Base-by-base conservation (phyloP, 2,329 filamentous ascomycete species). In the Colletotrichum falcatum region DNA sequence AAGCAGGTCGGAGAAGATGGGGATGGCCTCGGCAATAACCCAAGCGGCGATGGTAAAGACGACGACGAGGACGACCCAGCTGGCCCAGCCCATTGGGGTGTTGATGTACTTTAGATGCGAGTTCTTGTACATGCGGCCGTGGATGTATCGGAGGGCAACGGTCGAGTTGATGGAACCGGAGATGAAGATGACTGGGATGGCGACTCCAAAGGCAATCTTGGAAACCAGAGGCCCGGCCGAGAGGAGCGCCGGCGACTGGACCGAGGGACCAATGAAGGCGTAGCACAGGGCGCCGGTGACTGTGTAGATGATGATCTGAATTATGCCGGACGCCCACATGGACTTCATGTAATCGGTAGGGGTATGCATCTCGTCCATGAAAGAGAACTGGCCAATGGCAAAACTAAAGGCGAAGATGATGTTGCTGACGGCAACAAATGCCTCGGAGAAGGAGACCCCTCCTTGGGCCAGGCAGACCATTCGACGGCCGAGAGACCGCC, bases 151-250 rank as follows among this genome's bases (percentile, higher is more conserved):
- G 4, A 78, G 79, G 35, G 83, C 79, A 16, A 85, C 83, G 1
- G 82, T 84, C 35, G 83, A 84, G 79, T 92, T 91, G 77, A 94
- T 91, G 16, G 92, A 90, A 61, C 91, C 92, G 0, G 91, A 91
- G 72, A 94, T 90, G 74, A 93, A 86, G 76, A 94, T 94, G 61
- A 91, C 93, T 6, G 91, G 91, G 6, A 91, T 82, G 0, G 91
- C 91, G 72, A 94, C 79, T 37, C 90, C 91, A 75, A 91, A 94
- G 3, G 91, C 90, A 9, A 94, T 80, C 76, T 92, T 92, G 46
- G 88, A 87, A 30, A 93, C 79, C 0, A 86, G 74, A 1, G 81
- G 79, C 1, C 88, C 86, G 11, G 91, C 89, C 0, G 90, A 91
- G 9, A 91, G 87, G 9, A 94, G 84, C 0, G 92, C 91, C 0